A percentile compares a stretch with the other conserved stretches of the same genome.
Conservation (phyloP, 768 basidiomycete genomes). For the Trametes punicea region DNA sequence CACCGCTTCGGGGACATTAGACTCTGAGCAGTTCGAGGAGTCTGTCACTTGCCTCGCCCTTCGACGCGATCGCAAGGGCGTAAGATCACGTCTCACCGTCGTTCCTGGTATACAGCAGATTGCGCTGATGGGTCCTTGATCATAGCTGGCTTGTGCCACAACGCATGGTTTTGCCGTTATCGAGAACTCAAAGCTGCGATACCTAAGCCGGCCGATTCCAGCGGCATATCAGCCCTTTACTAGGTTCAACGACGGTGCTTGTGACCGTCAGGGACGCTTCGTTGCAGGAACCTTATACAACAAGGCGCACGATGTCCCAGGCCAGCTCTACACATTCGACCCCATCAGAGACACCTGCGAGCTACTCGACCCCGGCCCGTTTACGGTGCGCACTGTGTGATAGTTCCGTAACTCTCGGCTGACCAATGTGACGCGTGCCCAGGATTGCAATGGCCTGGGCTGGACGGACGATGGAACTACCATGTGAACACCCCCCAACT, state of each 20-base stretch:
- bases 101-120: slow-evolving; percentile 8
- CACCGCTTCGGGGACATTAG: slow-evolving; percentile 37
- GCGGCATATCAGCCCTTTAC: slow-evolving; percentile 39
- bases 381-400: slow-evolving; percentile 51
- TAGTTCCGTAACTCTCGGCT: slow-evolving; percentile 5
- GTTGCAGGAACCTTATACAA: slow-evolving; percentile 63
- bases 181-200: slow-evolving; percentile 39
- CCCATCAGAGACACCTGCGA: slow-evolving; percentile 44
- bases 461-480: slow-evolving; percentile 61
- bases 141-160: slow-evolving; percentile 59
- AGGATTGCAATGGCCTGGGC: slow-evolving; percentile 64
- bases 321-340: slow-evolving; percentile 58
- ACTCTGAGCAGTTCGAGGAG: slow-evolving; percentile 49
- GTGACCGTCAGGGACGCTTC: slow-evolving; percentile 61
- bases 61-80: slow-evolving; percentile 44
- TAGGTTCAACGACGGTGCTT: slow-evolving; percentile 71
- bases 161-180: slow-evolving; percentile 53
- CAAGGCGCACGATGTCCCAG: slow-evolving; percentile 46
- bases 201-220: slow-evolving; percentile 53
- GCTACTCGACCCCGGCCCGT: slow-evolving; percentile 59
- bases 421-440: slow-evolving; percentile 4
- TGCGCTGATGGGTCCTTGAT: neutral
- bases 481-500: slow-evolving; percentile 39
- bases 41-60: slow-evolving; percentile 57
- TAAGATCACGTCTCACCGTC: slow-evolving; percentile 26